A percentile compares a stretch with the other conserved stretches of the same genome.
phyloP scores from a whole-genome alignment of 331 rosid species.

The Erythrophleum ivorense region DNA sequence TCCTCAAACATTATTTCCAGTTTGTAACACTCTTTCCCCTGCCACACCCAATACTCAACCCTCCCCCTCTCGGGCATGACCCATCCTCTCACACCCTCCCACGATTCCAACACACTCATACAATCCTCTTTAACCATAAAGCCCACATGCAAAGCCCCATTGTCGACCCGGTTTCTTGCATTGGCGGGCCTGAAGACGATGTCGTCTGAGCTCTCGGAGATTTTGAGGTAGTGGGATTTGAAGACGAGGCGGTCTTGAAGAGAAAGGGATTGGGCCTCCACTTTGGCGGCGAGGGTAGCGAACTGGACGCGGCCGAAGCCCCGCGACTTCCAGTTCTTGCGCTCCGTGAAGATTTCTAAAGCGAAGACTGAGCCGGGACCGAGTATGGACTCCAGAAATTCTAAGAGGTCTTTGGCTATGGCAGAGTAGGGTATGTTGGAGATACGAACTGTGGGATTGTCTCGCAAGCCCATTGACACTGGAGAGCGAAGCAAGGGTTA shows the following conservation, averaged over 20 bases:
- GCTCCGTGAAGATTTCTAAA: conserved; percentile 68
- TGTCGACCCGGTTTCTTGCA: conserved; percentile 48
- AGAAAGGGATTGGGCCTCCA: conserved; percentile 53
- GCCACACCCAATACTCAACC: conserved; percentile 71
- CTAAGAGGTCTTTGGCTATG: conserved; percentile 65
- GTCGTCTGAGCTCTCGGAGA: conserved; percentile 60
- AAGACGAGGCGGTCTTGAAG: conserved; percentile 46
- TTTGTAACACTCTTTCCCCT: conserved; percentile 50
- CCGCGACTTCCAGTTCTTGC: conserved; percentile 80
- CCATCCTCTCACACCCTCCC: conserved; percentile 76
- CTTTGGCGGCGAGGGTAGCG: conserved; percentile 50
- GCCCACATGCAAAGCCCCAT: conserved; percentile 62
- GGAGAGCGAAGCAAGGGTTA: background rate
- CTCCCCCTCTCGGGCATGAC: conserved; percentile 72
- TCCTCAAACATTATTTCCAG: conserved; percentile 76
- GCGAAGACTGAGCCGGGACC: conserved; percentile 73
- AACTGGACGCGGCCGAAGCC: conserved; percentile 84
- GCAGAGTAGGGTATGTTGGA: conserved; percentile 68
- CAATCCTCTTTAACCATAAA: conserved; percentile 45
- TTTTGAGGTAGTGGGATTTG: conserved; percentile 55
- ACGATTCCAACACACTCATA: conserved; percentile 62
- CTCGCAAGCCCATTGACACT: conserved; percentile 43
- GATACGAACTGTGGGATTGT: conserved; percentile 53
- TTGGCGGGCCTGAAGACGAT: conserved; percentile 60
- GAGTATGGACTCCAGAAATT: conserved; percentile 56